Evolutionary conservation across 2,329 filamentous ascomycete species (phyloP).

Genomic region (Microcera coccophila): DNA sequence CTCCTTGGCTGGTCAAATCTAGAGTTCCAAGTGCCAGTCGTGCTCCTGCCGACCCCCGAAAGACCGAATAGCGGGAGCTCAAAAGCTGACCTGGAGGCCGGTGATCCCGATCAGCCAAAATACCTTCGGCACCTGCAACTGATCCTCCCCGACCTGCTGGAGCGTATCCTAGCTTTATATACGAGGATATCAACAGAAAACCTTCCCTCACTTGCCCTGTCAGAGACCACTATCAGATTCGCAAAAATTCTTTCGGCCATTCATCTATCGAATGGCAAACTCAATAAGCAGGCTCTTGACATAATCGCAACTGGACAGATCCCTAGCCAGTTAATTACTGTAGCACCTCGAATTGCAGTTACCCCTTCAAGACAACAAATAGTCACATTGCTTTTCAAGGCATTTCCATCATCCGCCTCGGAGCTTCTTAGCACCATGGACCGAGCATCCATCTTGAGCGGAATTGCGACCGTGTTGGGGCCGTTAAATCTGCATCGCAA

Average conservation of each 20-base stretch:
- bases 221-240: constrained; percentile 70
- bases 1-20: constrained; percentile 80
- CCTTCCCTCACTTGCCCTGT: constrained; percentile 65
- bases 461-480: constrained; percentile 82
- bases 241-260: constrained; percentile 65
- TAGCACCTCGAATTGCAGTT: constrained; percentile 54
- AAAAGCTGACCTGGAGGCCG: constrained; percentile 27
- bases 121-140: constrained; percentile 52
- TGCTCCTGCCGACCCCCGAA: constrained; percentile 52
- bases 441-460: constrained; percentile 73
- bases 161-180: constrained; percentile 71
- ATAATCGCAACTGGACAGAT: constrained; percentile 62
- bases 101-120: constrained; percentile 45
- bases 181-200: constrained; percentile 66
- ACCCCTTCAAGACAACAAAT: constrained; percentile 60
- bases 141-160: constrained; percentile 68
- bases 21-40: constrained; percentile 70
- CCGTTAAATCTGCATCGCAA: constrained; percentile 78
- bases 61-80: constrained; percentile 35
- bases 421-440: constrained; percentile 70
- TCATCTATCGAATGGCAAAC: constrained; percentile 60
- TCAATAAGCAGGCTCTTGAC: constrained; percentile 58
- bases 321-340: constrained; percentile 46
- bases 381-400: constrained; percentile 60
- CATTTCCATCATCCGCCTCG: constrained; percentile 63